Conservation (phyloP, 208 protist genomes). For the Herpetomonas tarakana region DNA sequence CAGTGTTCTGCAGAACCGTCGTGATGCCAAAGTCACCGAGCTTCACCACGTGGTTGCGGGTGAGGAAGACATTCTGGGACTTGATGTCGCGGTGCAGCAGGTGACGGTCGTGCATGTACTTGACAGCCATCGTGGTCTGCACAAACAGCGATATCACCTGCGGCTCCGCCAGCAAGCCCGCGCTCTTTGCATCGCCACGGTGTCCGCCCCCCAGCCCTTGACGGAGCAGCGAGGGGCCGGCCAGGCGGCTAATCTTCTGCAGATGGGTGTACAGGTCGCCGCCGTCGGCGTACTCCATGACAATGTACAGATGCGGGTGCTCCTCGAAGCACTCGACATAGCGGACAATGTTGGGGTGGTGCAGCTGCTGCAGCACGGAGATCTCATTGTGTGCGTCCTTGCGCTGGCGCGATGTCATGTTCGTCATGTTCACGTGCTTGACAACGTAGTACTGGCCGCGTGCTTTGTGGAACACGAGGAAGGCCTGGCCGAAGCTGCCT, state of each 20-base stretch:
- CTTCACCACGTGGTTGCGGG: slow-evolving; percentile 81
- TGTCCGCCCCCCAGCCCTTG: neutral
- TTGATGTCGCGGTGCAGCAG: slow-evolving; percentile 93
- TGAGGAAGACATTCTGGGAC: slow-evolving; percentile 91
- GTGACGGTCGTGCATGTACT: slow-evolving; percentile 88
- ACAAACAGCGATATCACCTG: slow-evolving; percentile 79
- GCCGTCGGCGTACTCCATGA: slow-evolving; percentile 91
- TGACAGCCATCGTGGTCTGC: slow-evolving; percentile 83
- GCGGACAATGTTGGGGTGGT: slow-evolving; percentile 87
- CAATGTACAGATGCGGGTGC: slow-evolving; percentile 80
- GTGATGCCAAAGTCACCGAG: slow-evolving; percentile 93
- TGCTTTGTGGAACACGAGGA: slow-evolving; percentile 69
- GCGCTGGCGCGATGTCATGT: slow-evolving; percentile 65
- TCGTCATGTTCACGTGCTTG: slow-evolving; percentile 82
- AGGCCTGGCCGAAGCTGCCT: slow-evolving; percentile 80
- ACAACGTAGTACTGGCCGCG: slow-evolving; percentile 66
- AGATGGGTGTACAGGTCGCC: slow-evolving; percentile 80
- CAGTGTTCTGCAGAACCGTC: slow-evolving; percentile 82
- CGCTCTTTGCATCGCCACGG: neutral
- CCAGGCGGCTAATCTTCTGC: slow-evolving; percentile 12
- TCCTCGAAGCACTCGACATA: slow-evolving; percentile 87
- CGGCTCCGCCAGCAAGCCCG: slow-evolving; percentile 48
- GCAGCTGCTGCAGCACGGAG: slow-evolving; percentile 70
- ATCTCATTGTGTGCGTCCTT: slow-evolving; percentile 86
- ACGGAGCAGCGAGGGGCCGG: slow-evolving; percentile 1